Evolutionary conservation across 2,329 filamentous ascomycete species (phyloP).

Genomic region (Graphilbum sp.): DNA sequence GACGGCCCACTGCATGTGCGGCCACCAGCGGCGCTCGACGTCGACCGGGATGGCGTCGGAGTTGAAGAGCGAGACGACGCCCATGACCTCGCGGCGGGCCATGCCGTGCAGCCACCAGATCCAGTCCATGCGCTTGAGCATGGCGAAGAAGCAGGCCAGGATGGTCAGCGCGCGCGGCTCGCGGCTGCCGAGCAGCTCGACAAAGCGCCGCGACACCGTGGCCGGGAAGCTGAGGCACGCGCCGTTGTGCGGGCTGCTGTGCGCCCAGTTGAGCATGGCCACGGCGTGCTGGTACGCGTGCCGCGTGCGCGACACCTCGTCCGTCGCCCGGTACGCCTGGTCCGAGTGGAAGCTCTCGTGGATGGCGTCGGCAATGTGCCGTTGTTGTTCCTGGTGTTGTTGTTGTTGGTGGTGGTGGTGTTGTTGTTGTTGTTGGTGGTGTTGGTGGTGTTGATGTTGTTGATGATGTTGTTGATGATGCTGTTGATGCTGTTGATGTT

Average conservation of each 20-base stretch:
- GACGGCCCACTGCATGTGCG: conserved; percentile 43
- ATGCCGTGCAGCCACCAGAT: conserved; percentile 59
- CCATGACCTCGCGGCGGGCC: conserved; percentile 47
- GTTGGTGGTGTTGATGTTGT: no score
- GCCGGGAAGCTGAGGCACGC: conserved; percentile 47
- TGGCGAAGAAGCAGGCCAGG: conserved; percentile 49
- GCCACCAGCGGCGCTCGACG: conserved; percentile 35
- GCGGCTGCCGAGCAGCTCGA: conserved; percentile 40
- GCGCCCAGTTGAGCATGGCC: conserved; percentile 50
- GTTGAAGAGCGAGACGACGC: conserved; percentile 42
- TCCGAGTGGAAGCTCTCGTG: conserved; percentile 12
- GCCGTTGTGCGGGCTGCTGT: conserved; percentile 40
- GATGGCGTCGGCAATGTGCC: conserved; percentile 15
- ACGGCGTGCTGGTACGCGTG: conserved; percentile 48
- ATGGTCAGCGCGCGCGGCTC: conserved; percentile 46
- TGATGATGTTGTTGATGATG: no score
- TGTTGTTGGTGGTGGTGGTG: neutral
- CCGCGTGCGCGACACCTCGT: conserved; percentile 20
- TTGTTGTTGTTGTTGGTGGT: no score
- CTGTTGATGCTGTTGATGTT: no score
- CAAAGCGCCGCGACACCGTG: conserved; percentile 43
- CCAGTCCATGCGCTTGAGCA: conserved; percentile 43
- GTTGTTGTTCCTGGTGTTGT: no score
- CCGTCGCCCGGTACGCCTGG: neutral
- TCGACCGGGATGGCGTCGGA: conserved; percentile 28